These are phyloP conservation scores for Mycena leptocephala DNA, from an alignment of 768 basidiomycete genomes.

Conservation along the genomic window DNA sequence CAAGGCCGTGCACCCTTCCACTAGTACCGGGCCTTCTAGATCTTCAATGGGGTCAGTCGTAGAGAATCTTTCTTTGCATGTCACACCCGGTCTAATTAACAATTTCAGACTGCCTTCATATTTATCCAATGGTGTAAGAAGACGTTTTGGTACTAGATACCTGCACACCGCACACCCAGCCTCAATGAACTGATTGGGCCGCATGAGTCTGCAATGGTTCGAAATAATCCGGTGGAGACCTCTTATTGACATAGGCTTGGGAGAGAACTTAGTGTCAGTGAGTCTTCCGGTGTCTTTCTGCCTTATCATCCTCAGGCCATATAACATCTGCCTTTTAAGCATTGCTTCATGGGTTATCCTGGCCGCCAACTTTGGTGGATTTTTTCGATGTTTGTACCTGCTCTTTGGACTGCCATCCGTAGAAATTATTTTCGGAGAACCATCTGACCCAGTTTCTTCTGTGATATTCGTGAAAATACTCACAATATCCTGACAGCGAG, in stretches of 20 bases:
- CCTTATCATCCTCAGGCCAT: not conserved
- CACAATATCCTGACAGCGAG: not conserved
- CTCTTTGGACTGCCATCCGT: not conserved
- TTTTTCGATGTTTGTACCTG: not conserved
- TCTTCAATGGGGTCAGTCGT: not conserved
- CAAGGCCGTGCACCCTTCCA: not conserved
- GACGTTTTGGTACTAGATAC: not conserved
- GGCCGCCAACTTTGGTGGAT: not conserved
- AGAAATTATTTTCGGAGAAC: not conserved
- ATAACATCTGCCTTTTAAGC: not conserved
- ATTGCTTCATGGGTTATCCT: not conserved
- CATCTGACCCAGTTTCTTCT: not conserved
- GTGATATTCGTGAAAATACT: not conserved
- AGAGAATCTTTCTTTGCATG: not conserved
- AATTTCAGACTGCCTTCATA: not conserved
- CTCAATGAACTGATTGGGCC: not conserved
- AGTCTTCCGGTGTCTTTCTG: not conserved
- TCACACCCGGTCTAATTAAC: not conserved
- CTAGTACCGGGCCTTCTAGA: not conserved
- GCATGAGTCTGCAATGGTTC: not conserved
- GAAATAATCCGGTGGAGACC: not conserved
- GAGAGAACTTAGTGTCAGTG: not conserved
- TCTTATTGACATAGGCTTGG: not conserved
- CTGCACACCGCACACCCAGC: conserved; percentile 6
- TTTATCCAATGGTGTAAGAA: not conserved